Evolutionary conservation across 768 basidiomycete species (phyloP).

Genomic region (Lentinula guzmanii): DNA sequence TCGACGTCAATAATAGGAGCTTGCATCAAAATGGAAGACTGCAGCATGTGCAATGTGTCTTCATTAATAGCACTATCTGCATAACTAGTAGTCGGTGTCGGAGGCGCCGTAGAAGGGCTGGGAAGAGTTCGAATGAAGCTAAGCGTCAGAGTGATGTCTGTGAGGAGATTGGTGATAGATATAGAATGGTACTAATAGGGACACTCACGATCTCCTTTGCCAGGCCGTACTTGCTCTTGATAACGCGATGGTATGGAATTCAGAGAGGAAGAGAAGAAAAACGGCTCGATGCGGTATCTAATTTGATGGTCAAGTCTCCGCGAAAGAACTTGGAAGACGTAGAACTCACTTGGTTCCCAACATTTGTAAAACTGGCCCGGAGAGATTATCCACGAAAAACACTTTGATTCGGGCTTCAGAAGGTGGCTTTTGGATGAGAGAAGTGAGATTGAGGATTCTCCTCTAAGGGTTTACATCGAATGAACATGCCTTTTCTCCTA

Average conservation of each 20-base stretch:
- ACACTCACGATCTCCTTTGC: conserved; percentile 30
- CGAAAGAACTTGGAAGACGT: not conserved
- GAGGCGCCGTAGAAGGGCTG: not conserved
- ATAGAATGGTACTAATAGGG: not conserved
- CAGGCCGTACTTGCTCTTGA: conserved; percentile 23
- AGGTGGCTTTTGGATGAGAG: conserved; percentile 12
- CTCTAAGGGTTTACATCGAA: not conserved
- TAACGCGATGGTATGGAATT: conserved; percentile 38
- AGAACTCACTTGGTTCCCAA: conserved; percentile 29
- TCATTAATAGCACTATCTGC: not conserved
- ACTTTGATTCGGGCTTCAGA: conserved; percentile 22
- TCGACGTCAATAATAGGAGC: conserved; percentile 26
- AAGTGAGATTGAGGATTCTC: not conserved
- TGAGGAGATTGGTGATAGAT: not conserved
- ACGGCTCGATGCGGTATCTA: conserved; percentile 36
- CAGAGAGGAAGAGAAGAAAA: conserved; percentile 37
- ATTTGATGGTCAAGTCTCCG: not conserved
- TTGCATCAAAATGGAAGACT: conserved; percentile 9
- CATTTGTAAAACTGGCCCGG: conserved; percentile 24
- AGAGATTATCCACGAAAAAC: conserved; percentile 30
- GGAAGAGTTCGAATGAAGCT: conserved; percentile 21
- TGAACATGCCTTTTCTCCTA: conserved; percentile 19
- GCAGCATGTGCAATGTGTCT: not conserved
- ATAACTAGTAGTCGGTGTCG: not conserved
- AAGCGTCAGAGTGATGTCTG: conserved; percentile 39